These are phyloP conservation scores for Sphagnum contortum DNA, from an alignment of 225 moss, liverwort and hornwort species.

Conservation along the genomic window DNA sequence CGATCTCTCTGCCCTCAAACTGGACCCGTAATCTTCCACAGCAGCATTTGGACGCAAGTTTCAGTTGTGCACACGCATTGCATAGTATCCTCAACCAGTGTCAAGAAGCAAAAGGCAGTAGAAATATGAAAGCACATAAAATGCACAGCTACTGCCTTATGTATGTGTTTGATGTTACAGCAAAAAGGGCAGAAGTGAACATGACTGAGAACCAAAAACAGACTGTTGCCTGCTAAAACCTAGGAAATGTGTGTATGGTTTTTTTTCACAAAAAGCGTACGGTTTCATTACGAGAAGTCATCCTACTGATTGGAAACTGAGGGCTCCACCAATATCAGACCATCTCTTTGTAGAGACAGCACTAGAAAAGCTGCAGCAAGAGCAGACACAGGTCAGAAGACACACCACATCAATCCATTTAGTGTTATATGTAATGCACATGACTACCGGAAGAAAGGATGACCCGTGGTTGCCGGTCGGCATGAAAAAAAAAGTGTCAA, in stretches of 20 bases:
- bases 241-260: conserved; percentile 26
- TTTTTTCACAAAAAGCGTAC: conserved; percentile 43
- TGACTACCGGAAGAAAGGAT: conserved; percentile 64
- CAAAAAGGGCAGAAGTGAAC: conserved; percentile 31
- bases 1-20: conserved; percentile 99
- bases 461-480: conserved; percentile 37
- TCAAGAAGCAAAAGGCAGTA: conserved; percentile 60
- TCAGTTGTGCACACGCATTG: conserved; percentile 74
- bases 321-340: conserved; percentile 94
- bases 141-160: conserved; percentile 32
- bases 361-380: conserved; percentile 99
- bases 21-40: conserved; percentile 99
- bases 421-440: conserved; percentile 36
- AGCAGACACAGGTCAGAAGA: conserved; percentile 97
- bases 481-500: conserved; percentile 52
- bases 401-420: conserved; percentile 61
- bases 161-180: conserved; percentile 31
- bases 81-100: conserved; percentile 64
- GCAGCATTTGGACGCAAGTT: conserved; percentile 97
- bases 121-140: conserved; percentile 25
- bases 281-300: conserved; percentile 69
- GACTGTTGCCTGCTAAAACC: conserved; percentile 20
- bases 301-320: conserved; percentile 79
- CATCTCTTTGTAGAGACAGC: conserved; percentile 96
- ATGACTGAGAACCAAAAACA: conserved; percentile 30